Base-by-base conservation (phyloP, 1,284 basidiomycete species). In the Ustilago hordei region DNA sequence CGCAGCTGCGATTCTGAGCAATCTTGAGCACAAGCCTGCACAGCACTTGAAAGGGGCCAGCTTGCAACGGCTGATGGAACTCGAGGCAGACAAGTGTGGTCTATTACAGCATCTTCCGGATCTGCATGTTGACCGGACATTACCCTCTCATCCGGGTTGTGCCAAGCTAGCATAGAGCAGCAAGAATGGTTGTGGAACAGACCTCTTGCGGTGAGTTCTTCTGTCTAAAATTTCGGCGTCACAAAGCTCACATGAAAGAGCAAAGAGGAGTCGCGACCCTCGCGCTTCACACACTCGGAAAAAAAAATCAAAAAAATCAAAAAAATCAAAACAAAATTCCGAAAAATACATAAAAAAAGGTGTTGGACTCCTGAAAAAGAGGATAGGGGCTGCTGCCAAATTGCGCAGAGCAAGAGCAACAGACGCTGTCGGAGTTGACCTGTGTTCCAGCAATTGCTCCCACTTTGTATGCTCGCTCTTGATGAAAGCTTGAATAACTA, bases 311-410 rank as follows among this genome's bases (percentile, higher is more conserved):
- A 38, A 38, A 7, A 38, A 38, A 38, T 36, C 36, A 8, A 38
- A 38, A 38, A 38, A 38, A 7, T 1, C 2, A 13, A 9, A 28
- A 28, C 23, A 28, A 28, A 28, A 28, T 28, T 28, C 23, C 2
- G 23, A 28, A 28, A 28, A 28, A 28, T 28, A 28, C 23, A 52
- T 15, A 13, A 36, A 8, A 56, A 43, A 54, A 19, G 19, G 52
- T 34, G 32, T 54, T 54, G 52, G 52, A 13, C 56, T 47, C 19
- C 53, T 54, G 52, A 38, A 45, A 58, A 4, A 23, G 3, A 19
- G 23, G 45, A 58, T 58, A 58, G 56, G 56, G 56, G 58, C 39
- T 55, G 15, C 56, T 69, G 67, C 67, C 67, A 69, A 60, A 60
- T 60, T 69, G 61, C 64, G 67, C 67, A 28, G 43, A 39, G 47